These are phyloP conservation scores for Psidium friedrichsthalianum DNA, from an alignment of 345 rosid genomes.

Conservation along the genomic window DNA sequence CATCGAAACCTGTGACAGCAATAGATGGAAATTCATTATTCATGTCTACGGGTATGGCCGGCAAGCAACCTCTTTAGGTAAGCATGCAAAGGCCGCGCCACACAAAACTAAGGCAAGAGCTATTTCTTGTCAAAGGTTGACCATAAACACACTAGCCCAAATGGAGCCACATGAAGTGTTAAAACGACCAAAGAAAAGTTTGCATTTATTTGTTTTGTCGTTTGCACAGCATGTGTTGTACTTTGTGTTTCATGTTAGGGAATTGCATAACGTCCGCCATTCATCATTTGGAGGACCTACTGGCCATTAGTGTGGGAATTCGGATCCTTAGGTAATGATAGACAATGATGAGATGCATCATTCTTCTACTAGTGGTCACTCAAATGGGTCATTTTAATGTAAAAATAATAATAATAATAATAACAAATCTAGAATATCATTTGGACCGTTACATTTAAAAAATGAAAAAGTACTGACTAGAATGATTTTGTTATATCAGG, in stretches of 20 bases:
- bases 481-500: constrained; percentile 14
- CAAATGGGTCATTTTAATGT: background rate
- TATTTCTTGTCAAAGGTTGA: background rate
- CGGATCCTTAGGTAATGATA: background rate
- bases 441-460: background rate
- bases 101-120: background rate
- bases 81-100: background rate
- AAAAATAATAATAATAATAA: background rate
- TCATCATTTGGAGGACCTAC: background rate
- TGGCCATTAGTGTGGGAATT: background rate
- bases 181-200: background rate
- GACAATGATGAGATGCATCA: background rate
- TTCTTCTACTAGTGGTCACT: background rate
- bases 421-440: fast-evolving
- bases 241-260: background rate
- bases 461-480: fast-evolving
- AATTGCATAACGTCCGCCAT: background rate
- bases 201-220: background rate
- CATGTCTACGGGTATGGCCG: background rate
- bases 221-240: background rate
- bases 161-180: background rate
- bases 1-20: background rate
- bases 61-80: background rate
- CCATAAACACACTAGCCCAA: background rate
- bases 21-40: background rate